Conservation (phyloP, 1,284 basidiomycete species). For the Sporisorium exsertum region DNA sequence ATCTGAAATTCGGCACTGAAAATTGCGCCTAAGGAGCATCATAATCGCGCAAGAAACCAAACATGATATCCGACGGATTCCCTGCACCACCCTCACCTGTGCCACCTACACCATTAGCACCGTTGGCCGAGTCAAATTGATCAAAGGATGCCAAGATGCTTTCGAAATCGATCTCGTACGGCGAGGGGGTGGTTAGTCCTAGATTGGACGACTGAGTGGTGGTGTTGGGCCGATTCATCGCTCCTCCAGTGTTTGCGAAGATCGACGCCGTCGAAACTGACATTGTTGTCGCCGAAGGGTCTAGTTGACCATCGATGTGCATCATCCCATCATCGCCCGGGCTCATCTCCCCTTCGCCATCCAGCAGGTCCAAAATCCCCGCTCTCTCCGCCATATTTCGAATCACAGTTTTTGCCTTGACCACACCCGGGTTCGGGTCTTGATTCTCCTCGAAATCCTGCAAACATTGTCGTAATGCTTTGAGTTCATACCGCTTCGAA, state of each 20-base stretch:
- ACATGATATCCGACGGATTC: slow-evolving; percentile 24
- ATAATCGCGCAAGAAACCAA: slow-evolving; percentile 28
- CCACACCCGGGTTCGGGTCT: slow-evolving; percentile 26
- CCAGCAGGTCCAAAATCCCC: slow-evolving; percentile 14
- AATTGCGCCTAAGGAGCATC: too few species aligned
- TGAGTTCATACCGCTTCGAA: slow-evolving; percentile 23
- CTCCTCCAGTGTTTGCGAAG: background rate
- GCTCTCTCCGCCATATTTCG: slow-evolving; percentile 30
- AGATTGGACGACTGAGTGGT: too few species aligned
- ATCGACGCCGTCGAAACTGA: background rate
- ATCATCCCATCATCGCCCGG: background rate
- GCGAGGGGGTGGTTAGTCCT: slow-evolving; percentile 5
- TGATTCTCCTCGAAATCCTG: slow-evolving; percentile 35
- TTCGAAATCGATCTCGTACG: slow-evolving; percentile 35
- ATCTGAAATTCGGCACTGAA: too few species aligned
- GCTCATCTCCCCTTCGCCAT: background rate
- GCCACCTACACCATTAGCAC: background rate
- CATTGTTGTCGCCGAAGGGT: too few species aligned
- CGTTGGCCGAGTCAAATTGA: slow-evolving; percentile 16
- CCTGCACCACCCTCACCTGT: background rate
- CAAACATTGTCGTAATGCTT: slow-evolving; percentile 22
- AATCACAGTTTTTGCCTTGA: slow-evolving; percentile 25
- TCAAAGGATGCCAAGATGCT: slow-evolving; percentile 30
- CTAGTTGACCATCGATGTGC: too few species aligned
- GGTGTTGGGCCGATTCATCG: background rate